Evolutionary conservation across 2,329 filamentous ascomycete species (phyloP), one percentile per base, ranked within the genome.

Genomic region (Calycina marina): DNA sequence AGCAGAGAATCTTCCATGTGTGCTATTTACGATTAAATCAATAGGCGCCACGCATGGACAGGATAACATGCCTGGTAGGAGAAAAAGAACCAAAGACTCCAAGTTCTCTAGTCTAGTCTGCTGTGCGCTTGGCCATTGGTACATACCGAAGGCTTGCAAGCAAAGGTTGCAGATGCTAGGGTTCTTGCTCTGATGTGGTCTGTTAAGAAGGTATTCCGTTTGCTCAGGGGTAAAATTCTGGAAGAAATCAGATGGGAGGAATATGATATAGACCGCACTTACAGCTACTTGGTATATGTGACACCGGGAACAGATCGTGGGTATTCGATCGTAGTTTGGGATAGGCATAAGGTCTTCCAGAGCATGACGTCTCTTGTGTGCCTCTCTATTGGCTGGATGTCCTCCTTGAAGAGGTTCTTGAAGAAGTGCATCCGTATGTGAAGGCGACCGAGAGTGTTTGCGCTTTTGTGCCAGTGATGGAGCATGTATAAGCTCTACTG

Each of bases 81-180:
- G 35, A 17, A 37, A 40, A 14, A 41, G 22, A 12, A 41, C 39
- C n/a, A 41, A 34, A 14, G 31, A 40, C 25, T 41, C 39, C 17
- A 41, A 14, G 14, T 35, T 40, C 15, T 40, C 39, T 10, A 25
- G 34, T 13, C 39, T 29, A 8, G 31, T 41, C 8, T 37, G 37
- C 4, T 30, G 28, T 12, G 25, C 31, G 31, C 39, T 41, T 11
- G 39, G 39, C 28, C 32, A 28, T 6, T 28, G 6, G n/a, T 22
- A 22, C 20, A 22, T 22, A 14, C 37, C 40, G 29, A 41, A 41
- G 15, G 28, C 34, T 25, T 26, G 32, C 14, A 41, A 29, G 22
- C 39, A 41, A 12, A 28, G 25, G 24, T 37, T 32, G 17, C 39
- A 41, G 16, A 41, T 34, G 12, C 37, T 37, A 15, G 39, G 20